Percentiles rank a stretch among this genome's conserved stretches.
Conservation (phyloP, 306 rosid species). For the Glycine soja region DNA sequence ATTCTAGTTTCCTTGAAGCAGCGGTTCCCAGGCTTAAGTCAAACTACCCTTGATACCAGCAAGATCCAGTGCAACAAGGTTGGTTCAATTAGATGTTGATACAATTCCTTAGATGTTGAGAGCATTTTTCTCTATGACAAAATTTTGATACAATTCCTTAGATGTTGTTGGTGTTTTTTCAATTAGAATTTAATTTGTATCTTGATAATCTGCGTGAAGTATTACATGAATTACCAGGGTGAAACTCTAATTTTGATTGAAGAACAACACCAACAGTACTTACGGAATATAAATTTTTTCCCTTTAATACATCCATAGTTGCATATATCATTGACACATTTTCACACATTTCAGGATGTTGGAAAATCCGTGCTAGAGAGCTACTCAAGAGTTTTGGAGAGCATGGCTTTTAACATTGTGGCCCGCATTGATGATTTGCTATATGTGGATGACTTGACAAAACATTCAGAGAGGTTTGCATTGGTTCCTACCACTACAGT, state of each 20-base stretch:
- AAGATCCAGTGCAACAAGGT: constrained; percentile 95
- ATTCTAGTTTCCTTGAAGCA: constrained; percentile 78
- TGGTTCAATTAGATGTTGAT: constrained; percentile 59
- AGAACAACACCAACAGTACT: too few species aligned
- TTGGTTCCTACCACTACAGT: constrained; percentile 59
- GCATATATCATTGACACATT: background rate
- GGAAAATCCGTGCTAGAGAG: constrained; percentile 94
- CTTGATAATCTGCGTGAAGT: too few species aligned
- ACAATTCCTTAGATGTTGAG: too few species aligned
- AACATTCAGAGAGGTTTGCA: constrained; percentile 71
- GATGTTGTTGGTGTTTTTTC: too few species aligned
- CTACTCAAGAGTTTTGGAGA: constrained; percentile 95
- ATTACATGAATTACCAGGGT: too few species aligned
- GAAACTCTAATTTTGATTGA: too few species aligned
- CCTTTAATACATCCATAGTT: too few species aligned
- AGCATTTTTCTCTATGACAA: too few species aligned
- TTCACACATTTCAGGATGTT: constrained; percentile 72
- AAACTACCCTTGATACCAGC: constrained; percentile 87
- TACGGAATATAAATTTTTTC: too few species aligned
- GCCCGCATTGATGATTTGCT: constrained; percentile 92
- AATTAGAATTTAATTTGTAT: too few species aligned
- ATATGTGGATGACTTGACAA: constrained; percentile 84
- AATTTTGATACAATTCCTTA: too few species aligned
- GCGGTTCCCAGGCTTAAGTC: constrained; percentile 86
- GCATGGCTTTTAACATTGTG: constrained; percentile 84